Percentiles rank a stretch among this genome's conserved stretches.
Evolutionary conservation across 2,329 filamentous ascomycete species (phyloP).

Genomic region (Aureobasidium sp.): DNA sequence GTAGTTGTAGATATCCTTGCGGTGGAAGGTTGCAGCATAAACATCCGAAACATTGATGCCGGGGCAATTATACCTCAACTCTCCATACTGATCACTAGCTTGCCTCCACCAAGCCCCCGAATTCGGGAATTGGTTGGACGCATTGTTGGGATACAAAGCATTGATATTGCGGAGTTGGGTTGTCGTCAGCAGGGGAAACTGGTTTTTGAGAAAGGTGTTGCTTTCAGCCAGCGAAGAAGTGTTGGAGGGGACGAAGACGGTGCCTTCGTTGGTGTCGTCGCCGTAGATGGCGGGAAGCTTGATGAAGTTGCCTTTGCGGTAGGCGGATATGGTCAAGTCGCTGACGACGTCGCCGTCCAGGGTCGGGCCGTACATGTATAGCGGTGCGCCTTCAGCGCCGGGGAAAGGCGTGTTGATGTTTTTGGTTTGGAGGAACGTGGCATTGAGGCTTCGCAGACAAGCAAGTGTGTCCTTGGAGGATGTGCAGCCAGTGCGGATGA

Average conservation of each 20-base stretch:
- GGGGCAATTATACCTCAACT: slow-evolving; percentile 60
- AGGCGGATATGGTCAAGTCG: slow-evolving; percentile 44
- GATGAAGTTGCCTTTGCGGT: slow-evolving; percentile 43
- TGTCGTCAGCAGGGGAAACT: slow-evolving; percentile 51
- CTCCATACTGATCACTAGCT: slow-evolving; percentile 53
- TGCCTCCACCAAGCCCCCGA: slow-evolving; percentile 53
- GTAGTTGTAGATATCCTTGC: slow-evolving; percentile 30
- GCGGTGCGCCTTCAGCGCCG: slow-evolving; percentile 34
- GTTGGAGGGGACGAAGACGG: slow-evolving; percentile 49
- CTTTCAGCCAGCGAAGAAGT: slow-evolving; percentile 44
- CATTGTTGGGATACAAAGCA: slow-evolving; percentile 42
- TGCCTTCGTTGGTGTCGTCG: slow-evolving; percentile 58
- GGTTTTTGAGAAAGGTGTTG: slow-evolving; percentile 50
- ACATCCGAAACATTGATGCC: slow-evolving; percentile 48
- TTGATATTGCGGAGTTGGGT: slow-evolving; percentile 48
- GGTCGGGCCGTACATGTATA: slow-evolving; percentile 47
- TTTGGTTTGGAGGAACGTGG: slow-evolving; percentile 37
- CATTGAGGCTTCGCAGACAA: slow-evolving; percentile 44
- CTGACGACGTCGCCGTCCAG: slow-evolving; percentile 47
- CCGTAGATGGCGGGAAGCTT: slow-evolving; percentile 50
- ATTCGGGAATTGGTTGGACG: slow-evolving; percentile 36
- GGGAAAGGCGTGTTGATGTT: slow-evolving; percentile 44
- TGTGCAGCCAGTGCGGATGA: slow-evolving; percentile 43
- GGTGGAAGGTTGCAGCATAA: slow-evolving; percentile 20
- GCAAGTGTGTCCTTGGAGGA: slow-evolving; percentile 35